Evolutionary conservation across 2,329 filamentous ascomycete species (phyloP).

Genomic region (Chaetomium olivaceum): DNA sequence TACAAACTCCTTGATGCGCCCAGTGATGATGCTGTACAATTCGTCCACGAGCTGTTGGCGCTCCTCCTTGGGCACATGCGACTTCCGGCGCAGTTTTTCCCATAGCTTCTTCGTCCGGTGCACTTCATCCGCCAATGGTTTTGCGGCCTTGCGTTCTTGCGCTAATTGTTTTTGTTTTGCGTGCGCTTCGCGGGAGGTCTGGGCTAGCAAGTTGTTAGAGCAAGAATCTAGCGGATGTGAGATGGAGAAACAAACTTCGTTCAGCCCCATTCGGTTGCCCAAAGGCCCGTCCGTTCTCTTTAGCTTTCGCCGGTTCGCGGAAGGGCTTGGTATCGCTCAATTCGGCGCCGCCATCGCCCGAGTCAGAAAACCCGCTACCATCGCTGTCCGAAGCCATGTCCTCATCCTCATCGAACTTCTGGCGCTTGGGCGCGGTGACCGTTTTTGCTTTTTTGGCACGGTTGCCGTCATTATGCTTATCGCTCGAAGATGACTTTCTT

Average conservation of each 20-base stretch:
- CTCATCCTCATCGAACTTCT: constrained; percentile 40
- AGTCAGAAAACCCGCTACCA: constrained; percentile 45
- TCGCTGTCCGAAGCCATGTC: constrained; percentile 42
- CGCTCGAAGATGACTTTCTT: constrained; percentile 53
- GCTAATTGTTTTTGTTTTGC: constrained; percentile 87
- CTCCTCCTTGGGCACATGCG: constrained; percentile 87
- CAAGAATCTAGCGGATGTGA: neutral
- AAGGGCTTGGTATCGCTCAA: constrained; percentile 39
- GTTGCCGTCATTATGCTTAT: constrained; percentile 47
- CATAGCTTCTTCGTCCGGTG: constrained; percentile 92
- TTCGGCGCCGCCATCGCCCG: constrained; percentile 55
- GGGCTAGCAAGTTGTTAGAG: constrained; percentile 42
- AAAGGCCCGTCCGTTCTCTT: constrained; percentile 30
- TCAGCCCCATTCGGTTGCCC: constrained; percentile 42
- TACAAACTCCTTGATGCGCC: constrained; percentile 89
- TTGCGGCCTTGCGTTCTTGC: constrained; percentile 85
- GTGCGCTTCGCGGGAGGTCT: constrained; percentile 82
- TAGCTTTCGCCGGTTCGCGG: constrained; percentile 32
- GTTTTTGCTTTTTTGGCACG: constrained; percentile 55
- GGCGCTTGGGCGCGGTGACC: constrained; percentile 36
- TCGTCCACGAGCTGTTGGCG: constrained; percentile 83
- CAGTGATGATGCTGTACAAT: constrained; percentile 87
- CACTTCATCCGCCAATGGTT: constrained; percentile 89
- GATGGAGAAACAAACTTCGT: constrained; percentile 40
- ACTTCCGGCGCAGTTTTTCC: constrained; percentile 91